Conservation (phyloP, 1,284 basidiomycete genomes). For the Pseudozyma hubeiensis region DNA sequence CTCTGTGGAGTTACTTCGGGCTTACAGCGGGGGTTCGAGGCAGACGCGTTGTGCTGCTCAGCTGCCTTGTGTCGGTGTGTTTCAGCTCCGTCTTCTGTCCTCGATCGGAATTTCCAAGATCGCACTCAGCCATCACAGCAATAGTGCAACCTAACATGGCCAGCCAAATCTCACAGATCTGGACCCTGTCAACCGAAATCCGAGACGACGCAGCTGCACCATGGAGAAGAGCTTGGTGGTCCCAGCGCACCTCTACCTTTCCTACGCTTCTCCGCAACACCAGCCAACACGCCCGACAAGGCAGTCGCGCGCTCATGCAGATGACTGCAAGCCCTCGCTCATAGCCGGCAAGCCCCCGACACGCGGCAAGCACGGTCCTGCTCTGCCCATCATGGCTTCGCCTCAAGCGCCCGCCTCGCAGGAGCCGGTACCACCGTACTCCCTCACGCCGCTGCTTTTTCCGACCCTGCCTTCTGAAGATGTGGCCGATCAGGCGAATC, state of each 20-base stretch:
- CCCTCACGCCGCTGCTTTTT: slow-evolving; percentile 49
- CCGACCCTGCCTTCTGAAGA: slow-evolving; percentile 43
- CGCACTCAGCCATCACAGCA: no score
- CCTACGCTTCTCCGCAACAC: neutral
- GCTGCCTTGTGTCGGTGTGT: slow-evolving; percentile 1
- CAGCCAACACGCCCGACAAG: no score
- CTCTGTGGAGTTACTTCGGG: slow-evolving; percentile 24
- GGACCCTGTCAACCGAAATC: slow-evolving; percentile 33
- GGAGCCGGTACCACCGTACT: slow-evolving; percentile 47
- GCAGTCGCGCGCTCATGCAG: no score
- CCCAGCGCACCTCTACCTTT: slow-evolving; percentile 9
- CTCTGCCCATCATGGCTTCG: slow-evolving; percentile 15
- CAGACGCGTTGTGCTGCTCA: slow-evolving; percentile 4
- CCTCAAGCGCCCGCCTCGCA: slow-evolving; percentile 5
- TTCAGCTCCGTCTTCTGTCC: slow-evolving; percentile 16
- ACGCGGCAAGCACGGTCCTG: neutral
- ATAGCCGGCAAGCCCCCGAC: neutral
- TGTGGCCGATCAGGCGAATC: slow-evolving; percentile 8
- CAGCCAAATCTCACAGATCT: neutral
- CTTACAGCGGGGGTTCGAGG: neutral
- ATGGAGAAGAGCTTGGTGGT: slow-evolving; percentile 5
- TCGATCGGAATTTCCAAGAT: slow-evolving; percentile 27
- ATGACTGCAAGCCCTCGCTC: neutral
- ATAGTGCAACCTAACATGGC: no score
- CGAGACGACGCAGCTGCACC: slow-evolving; percentile 7